Evolutionary conservation across 306 rosid species (phyloP).

Genomic region (Sphenostylis stenocarpa): DNA sequence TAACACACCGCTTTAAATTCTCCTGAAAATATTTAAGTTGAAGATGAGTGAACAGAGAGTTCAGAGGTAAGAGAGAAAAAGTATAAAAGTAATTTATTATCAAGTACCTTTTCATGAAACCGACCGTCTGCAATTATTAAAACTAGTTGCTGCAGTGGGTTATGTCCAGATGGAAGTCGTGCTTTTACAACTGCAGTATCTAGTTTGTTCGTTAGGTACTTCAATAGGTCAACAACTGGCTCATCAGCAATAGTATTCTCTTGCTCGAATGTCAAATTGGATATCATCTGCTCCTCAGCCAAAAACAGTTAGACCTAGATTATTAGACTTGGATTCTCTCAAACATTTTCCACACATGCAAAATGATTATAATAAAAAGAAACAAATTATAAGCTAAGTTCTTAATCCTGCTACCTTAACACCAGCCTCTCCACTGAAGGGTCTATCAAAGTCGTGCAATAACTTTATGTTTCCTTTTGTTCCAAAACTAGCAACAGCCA

Average conservation of each 20-base stretch:
- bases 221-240: conserved; percentile 84
- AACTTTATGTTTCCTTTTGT: conserved; percentile 78
- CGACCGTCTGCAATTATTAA: conserved; percentile 88
- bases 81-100: background rate
- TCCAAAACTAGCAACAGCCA: conserved; percentile 93
- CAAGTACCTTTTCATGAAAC: conserved; percentile 67
- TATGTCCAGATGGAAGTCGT: conserved; percentile 83
- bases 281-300: conserved; percentile 63
- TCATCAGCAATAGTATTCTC: conserved; percentile 76
- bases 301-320: conserved; percentile 29
- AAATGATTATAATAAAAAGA: background rate
- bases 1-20: conserved; percentile 55
- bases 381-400: background rate
- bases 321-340: background rate
- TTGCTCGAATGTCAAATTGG: conserved; percentile 83
- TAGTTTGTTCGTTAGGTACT: conserved; percentile 62
- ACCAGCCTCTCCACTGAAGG: conserved; percentile 81
- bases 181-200: conserved; percentile 72
- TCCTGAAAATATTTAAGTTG: conserved; percentile 43
- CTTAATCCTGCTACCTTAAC: conserved; percentile 53
- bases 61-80: background rate
- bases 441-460: conserved; percentile 82
- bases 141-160: conserved; percentile 86
- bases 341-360: background rate
- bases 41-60: background rate